Evolutionary conservation across 768 basidiomycete genomes (phyloP).

Genomic region (Lentinula raphanica): DNA sequence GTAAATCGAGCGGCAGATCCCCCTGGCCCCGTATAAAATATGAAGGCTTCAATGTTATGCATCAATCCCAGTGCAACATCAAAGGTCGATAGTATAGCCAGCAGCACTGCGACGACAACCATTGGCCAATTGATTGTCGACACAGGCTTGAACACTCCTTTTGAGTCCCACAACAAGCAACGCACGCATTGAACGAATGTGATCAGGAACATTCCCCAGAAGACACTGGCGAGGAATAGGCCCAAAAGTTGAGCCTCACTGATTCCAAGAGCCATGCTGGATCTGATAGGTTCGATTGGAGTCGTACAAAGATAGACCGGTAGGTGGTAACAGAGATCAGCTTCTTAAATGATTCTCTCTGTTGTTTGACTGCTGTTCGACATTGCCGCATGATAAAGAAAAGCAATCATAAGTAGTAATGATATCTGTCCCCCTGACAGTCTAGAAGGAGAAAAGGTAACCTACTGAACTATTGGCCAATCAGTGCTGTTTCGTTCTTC

Average conservation of each 20-base stretch:
- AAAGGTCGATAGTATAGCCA: slow-evolving; percentile 9
- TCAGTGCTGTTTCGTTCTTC: not conserved
- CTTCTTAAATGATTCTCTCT: not conserved
- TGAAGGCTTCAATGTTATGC: slow-evolving; percentile 12
- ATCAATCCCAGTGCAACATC: slow-evolving; percentile 8
- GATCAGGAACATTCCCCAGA: slow-evolving; percentile 8
- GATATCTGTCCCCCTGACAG: not conserved
- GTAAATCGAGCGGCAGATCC: slow-evolving; percentile 7
- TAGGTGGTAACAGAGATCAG: not conserved
- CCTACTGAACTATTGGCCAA: not conserved
- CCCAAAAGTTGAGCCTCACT: slow-evolving; percentile 5
- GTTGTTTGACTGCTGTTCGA: not conserved
- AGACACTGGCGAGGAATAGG: slow-evolving; percentile 4
- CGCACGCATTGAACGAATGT: slow-evolving; percentile 1
- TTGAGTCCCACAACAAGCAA: not conserved
- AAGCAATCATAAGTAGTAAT: not conserved
- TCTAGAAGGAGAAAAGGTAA: not conserved
- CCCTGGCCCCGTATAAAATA: slow-evolving; percentile 10
- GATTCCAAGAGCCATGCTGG: not conserved
- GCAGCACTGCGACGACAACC: slow-evolving; percentile 9
- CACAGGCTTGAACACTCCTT: not conserved
- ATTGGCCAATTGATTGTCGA: slow-evolving; percentile 11
- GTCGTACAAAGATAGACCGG: not conserved
- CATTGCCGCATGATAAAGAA: not conserved
- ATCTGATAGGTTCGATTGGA: not conserved